phyloP scores from a whole-genome alignment of 2,329 filamentous ascomycete genomes.

The Fusarium sp. region DNA sequence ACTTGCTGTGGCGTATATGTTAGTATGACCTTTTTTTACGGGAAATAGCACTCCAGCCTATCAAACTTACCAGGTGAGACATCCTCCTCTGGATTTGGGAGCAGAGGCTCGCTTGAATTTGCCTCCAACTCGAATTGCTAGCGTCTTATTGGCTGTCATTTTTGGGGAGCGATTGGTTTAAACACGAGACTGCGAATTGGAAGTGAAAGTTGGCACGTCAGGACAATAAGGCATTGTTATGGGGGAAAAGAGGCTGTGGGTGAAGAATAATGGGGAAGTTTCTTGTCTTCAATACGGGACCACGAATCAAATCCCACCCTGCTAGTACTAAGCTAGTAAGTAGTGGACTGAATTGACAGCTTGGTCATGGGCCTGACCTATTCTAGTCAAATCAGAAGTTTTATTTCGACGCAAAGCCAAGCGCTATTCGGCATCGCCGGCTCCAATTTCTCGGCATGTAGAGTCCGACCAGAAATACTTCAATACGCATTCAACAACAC shows the following conservation, averaged over 20 bases:
- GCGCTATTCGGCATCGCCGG: neutral
- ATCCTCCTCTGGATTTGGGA: conserved; percentile 13
- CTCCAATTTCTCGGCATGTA: neutral
- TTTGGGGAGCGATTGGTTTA: neutral
- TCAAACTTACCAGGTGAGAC: conserved; percentile 20
- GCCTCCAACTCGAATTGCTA: neutral
- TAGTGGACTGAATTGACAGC: neutral
- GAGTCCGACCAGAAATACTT: neutral
- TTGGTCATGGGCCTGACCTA: neutral
- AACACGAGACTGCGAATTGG: conserved; percentile 9
- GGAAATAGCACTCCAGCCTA: neutral
- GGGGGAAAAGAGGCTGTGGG: neutral
- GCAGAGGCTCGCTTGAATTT: conserved; percentile 18
- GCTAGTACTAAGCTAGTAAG: neutral
- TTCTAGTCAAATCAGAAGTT: neutral
- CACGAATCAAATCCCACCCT: neutral
- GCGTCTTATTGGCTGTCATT: neutral
- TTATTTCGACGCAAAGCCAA: neutral
- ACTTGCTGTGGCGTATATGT: conserved; percentile 6
- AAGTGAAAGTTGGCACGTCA: neutral
- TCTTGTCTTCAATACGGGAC: neutral
- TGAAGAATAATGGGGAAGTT: neutral
- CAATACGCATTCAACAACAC: neutral
- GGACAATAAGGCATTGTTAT: neutral
- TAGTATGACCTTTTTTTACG: neutral